Evolutionary conservation across 441 rosid genomes (phyloP).

Genomic region (Pelargonium citronellum): DNA sequence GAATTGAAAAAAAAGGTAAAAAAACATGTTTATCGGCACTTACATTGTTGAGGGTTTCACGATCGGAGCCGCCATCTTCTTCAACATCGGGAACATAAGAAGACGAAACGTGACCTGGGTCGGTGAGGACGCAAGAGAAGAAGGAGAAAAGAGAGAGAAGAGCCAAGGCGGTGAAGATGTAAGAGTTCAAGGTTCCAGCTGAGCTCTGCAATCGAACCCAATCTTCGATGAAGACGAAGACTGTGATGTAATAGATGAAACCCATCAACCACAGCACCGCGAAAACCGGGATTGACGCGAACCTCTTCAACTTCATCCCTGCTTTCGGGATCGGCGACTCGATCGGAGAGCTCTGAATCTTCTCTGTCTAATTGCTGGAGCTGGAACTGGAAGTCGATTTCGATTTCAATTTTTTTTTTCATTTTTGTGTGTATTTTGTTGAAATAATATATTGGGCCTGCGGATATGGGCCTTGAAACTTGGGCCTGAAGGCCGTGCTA

Average conservation of each 20-base stretch:
- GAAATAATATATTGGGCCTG: not conserved
- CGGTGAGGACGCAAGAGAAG: slow-evolving; percentile 42
- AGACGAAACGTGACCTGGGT: slow-evolving; percentile 67
- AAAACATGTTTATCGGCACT: slow-evolving; percentile 21
- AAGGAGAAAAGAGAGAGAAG: slow-evolving; percentile 51
- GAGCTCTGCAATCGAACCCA: slow-evolving; percentile 65
- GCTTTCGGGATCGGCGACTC: slow-evolving; percentile 15
- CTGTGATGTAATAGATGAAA: slow-evolving; percentile 53
- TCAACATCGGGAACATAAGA: slow-evolving; percentile 70
- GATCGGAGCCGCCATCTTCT: slow-evolving; percentile 32
- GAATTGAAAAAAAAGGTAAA: not conserved
- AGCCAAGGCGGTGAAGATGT: slow-evolving; percentile 45
- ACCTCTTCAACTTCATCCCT: slow-evolving; percentile 47
- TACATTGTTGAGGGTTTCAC: slow-evolving; percentile 39
- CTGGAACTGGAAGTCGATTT: not conserved
- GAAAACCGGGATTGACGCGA: slow-evolving; percentile 51
- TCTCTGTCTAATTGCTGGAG: not conserved
- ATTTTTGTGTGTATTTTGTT: not conserved
- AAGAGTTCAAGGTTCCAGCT: slow-evolving; percentile 47
- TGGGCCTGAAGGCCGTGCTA: not conserved
- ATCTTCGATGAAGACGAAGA: slow-evolving; percentile 54
- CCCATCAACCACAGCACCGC: slow-evolving; percentile 47
- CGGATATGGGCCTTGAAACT: not conserved
- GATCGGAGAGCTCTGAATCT: not conserved
- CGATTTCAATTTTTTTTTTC: not conserved